Evolutionary conservation across 2,329 filamentous ascomycete genomes (phyloP).

Genomic region (Ceratocystis ficicola): DNA sequence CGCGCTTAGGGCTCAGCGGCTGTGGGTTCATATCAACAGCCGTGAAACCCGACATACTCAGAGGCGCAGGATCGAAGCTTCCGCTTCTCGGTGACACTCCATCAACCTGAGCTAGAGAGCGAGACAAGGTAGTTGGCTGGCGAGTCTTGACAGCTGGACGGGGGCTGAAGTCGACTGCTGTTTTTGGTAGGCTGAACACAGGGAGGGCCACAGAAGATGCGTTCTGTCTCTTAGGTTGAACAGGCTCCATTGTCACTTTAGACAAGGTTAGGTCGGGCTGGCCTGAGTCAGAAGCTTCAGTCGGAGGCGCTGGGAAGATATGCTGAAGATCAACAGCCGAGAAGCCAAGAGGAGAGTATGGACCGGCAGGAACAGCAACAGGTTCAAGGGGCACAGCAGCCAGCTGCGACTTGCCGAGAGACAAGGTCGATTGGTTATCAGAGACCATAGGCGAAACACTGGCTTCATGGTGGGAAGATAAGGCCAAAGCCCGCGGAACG

Average conservation of each 20-base stretch:
- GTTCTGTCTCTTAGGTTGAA: constrained; percentile 8
- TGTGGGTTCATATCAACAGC: constrained; percentile 19
- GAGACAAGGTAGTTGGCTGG: not conserved
- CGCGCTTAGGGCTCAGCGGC: constrained; percentile 38
- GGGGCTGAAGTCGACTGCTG: constrained; percentile 13
- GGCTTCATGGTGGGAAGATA: constrained; percentile 18
- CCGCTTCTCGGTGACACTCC: constrained; percentile 13
- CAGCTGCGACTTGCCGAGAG: constrained; percentile 11
- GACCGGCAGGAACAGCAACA: constrained; percentile 4
- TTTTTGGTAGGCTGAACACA: constrained; percentile 11
- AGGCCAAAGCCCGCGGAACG: constrained; percentile 13
- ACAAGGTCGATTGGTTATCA: not conserved
- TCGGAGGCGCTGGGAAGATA: constrained; percentile 20
- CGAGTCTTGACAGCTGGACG: not conserved
- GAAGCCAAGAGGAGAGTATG: constrained; percentile 19
- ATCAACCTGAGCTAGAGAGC: constrained; percentile 10
- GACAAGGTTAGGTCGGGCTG: constrained; percentile 5
- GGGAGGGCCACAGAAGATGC: constrained; percentile 4
- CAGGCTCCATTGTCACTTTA: constrained; percentile 11
- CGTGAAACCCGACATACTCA: constrained; percentile 18
- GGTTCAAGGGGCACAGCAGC: constrained; percentile 11
- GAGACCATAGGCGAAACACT: constrained; percentile 6
- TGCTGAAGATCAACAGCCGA: constrained; percentile 19
- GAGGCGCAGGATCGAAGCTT: constrained; percentile 1
- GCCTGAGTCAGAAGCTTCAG: not conserved